Percentiles rank a stretch among this genome's conserved stretches.
Evolutionary conservation across 2,329 filamentous ascomycete genomes (phyloP).

Genomic region (Geosmithia putterillii): DNA sequence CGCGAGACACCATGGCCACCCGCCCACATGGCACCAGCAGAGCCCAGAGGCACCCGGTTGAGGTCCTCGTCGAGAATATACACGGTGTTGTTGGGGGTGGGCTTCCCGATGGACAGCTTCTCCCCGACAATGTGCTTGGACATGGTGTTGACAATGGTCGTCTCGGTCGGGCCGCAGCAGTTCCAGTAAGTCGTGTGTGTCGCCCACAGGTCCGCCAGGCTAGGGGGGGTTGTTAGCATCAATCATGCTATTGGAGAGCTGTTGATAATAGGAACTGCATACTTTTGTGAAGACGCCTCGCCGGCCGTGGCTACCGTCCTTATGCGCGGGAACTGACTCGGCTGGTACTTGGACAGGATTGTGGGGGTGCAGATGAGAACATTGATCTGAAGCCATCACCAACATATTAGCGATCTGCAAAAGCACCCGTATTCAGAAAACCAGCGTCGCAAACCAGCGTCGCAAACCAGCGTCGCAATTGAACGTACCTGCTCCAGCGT

Average conservation of each 20-base stretch:
- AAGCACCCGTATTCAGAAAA: no score
- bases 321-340: constrained; percentile 18
- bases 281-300: constrained; percentile 9
- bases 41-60: constrained; percentile 24
- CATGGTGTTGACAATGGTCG: constrained; percentile 36
- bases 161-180: constrained; percentile 16
- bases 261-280: constrained; percentile 5
- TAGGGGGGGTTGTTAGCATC: background rate
- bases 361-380: constrained; percentile 31
- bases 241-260: constrained; percentile 1
- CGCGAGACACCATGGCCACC: constrained; percentile 32
- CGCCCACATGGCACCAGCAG: constrained; percentile 33
- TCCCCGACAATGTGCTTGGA: constrained; percentile 25
- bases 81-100: constrained; percentile 35
- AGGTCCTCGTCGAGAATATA: constrained; percentile 29
- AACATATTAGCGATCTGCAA: background rate
- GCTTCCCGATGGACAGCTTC: constrained; percentile 31
- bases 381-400: constrained; percentile 2
- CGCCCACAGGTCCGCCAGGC: constrained; percentile 6
- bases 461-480: no score
- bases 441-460: no score
- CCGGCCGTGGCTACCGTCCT: constrained; percentile 5
- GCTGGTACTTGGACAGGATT: constrained; percentile 27
- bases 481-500: constrained; percentile 24
- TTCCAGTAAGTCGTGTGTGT: constrained; percentile 5